Evolutionary conservation across 352 stramenopile genomes (phyloP).

Genomic region (Halophytophthora polymorphica): DNA sequence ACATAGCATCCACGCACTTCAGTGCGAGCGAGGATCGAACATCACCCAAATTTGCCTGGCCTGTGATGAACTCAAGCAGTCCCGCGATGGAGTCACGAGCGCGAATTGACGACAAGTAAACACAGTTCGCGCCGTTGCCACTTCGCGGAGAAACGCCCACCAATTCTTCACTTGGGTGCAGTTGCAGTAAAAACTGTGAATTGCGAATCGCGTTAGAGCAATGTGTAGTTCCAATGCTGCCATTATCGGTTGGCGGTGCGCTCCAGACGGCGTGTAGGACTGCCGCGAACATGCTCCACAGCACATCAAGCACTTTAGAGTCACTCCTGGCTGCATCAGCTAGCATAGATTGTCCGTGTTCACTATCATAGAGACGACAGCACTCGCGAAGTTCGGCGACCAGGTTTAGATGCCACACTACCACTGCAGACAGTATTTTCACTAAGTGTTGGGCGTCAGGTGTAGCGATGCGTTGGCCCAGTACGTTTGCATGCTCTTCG

Average conservation of each 20-base stretch:
- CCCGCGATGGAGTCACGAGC: constrained; percentile 7
- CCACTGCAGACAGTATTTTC: constrained; percentile 4
- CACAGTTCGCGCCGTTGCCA: neutral
- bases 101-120: neutral
- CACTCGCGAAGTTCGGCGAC: constrained; percentile 11
- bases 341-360: neutral
- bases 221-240: no score
- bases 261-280: neutral
- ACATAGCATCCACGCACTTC: constrained; percentile 12
- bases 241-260: no score
- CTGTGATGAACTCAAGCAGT: constrained; percentile 22
- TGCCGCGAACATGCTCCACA: constrained; percentile 10
- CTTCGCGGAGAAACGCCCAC: constrained; percentile 3
- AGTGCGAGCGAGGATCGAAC: constrained; percentile 6
- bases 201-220: no score
- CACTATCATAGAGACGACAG: constrained; percentile 12
- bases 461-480: neutral
- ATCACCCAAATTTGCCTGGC: neutral
- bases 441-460: constrained; percentile 9
- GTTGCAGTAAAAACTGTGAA: neutral
- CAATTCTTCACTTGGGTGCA: constrained; percentile 16
- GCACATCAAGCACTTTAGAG: neutral
- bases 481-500: neutral
- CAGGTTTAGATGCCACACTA: constrained; percentile 22
- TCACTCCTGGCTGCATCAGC: neutral